A percentile compares a stretch with the other conserved stretches of the same genome.
Conservation (phyloP, 2,329 filamentous ascomycete genomes). For the Calycina herbarum region DNA sequence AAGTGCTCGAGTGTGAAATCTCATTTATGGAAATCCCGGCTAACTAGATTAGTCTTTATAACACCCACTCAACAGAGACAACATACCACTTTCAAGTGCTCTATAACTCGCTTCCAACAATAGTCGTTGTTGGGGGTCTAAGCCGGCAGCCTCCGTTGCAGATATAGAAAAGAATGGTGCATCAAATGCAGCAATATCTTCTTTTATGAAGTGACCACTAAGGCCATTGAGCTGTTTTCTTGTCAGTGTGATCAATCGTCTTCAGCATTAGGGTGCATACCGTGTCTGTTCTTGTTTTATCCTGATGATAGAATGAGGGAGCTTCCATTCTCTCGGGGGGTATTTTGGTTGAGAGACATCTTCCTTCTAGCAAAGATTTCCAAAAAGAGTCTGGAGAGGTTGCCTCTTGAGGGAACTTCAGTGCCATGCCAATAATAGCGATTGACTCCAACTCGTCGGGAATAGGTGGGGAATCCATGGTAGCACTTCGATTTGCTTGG, state of each 20-base stretch:
- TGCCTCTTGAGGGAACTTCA: constrained; percentile 52
- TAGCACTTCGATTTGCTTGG: neutral
- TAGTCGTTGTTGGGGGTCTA: constrained; percentile 38
- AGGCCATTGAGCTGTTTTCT: neutral
- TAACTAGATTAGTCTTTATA: neutral
- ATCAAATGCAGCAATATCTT: constrained; percentile 40
- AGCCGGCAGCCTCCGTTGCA: constrained; percentile 50
- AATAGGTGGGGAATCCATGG: neutral
- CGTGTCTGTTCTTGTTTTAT: constrained; percentile 29
- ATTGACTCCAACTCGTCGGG: constrained; percentile 36
- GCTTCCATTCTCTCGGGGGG: constrained; percentile 46
- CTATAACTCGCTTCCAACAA: constrained; percentile 35
- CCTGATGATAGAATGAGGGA: constrained; percentile 43
- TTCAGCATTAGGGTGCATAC: neutral
- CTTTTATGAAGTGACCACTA: constrained; percentile 35
- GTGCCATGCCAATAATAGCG: constrained; percentile 52
- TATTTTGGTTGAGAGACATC: constrained; percentile 51
- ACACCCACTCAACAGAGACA: neutral
- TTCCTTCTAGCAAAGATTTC: constrained; percentile 71
- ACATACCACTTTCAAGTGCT: constrained; percentile 20
- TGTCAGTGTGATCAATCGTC: neutral
- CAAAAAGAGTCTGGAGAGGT: constrained; percentile 62
- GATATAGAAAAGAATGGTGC: constrained; percentile 43
- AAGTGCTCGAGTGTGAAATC: constrained; percentile 25
- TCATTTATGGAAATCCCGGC: constrained; percentile 15